Evolutionary conservation across 2,329 filamentous ascomycete genomes (phyloP).

Genomic region (Penicillium polonicum): DNA sequence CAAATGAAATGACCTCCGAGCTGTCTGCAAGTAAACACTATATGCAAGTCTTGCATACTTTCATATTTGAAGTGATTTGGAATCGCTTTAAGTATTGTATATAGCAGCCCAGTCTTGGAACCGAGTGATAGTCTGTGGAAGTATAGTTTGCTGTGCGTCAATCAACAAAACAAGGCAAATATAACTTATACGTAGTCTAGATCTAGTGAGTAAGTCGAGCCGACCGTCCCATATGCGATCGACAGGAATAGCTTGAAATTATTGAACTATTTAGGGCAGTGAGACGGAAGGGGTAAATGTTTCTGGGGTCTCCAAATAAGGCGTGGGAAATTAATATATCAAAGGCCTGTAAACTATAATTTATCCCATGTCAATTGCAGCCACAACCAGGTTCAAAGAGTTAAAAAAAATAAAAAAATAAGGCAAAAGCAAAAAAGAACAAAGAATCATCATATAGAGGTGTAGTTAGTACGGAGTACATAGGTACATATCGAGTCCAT

Average conservation of each 20-base stretch:
- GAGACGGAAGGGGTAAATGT: constrained; percentile 1
- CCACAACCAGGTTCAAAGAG: not conserved
- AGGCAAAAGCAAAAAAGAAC: not conserved
- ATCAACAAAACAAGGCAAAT: not conserved
- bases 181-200: not conserved
- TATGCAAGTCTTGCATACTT: too few species aligned
- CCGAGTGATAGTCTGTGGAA: not conserved
- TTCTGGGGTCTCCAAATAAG: constrained; percentile 1
- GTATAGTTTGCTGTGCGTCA: not conserved
- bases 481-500: not conserved
- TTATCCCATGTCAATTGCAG: not conserved
- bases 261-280: not conserved
- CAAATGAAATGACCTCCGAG: not conserved
- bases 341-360: not conserved
- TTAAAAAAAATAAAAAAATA: not conserved
- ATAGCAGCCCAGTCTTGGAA: not conserved
- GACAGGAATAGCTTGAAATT: not conserved
- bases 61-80: not conserved
- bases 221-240: constrained; percentile 1
- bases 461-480: not conserved
- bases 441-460: not conserved
- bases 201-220: not conserved
- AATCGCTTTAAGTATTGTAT: not conserved
- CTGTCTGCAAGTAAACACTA: not conserved
- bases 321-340: constrained; percentile 2